A percentile compares a stretch with the other conserved stretches of the same genome.
phyloP scores from a whole-genome alignment of 148 eudicot species.

The Camellia lanceoleosa region DNA sequence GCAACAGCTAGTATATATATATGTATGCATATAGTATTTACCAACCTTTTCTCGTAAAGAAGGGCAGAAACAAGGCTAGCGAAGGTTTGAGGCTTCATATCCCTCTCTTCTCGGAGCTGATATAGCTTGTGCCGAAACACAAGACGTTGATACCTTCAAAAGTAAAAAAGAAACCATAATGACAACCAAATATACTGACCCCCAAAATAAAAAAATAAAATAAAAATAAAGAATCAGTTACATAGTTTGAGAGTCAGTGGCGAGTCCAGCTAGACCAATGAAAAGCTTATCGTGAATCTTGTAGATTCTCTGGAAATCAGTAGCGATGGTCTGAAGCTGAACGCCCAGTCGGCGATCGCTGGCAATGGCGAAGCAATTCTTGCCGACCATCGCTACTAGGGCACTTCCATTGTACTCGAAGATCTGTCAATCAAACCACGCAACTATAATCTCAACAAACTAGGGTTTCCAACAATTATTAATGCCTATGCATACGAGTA shows the following conservation, averaged over 20 bases:
- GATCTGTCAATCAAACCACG: slow-evolving; percentile 43
- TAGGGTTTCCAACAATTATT: background rate
- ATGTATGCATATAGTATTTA: background rate
- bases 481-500: too few species aligned
- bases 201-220: background rate
- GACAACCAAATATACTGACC: background rate
- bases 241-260: slow-evolving; percentile 82
- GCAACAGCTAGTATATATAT: too few species aligned
- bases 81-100: slow-evolving; percentile 98
- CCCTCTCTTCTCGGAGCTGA: slow-evolving; percentile 90
- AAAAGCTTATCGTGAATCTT: slow-evolving; percentile 72
- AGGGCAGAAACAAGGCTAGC: slow-evolving; percentile 97
- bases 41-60: slow-evolving; percentile 89
- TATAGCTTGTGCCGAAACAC: slow-evolving; percentile 85
- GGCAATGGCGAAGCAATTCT: slow-evolving; percentile 91
- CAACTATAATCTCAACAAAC: background rate
- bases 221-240: slow-evolving; percentile 23
- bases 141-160: slow-evolving; percentile 75
- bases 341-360: slow-evolving; percentile 93
- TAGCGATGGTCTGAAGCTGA: slow-evolving; percentile 88
- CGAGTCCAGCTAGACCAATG: slow-evolving; percentile 87
- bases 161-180: slow-evolving; percentile 13
- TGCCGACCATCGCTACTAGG: slow-evolving; percentile 92
- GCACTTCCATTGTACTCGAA: slow-evolving; percentile 99
- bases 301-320: slow-evolving; percentile 83